Percentiles rank a stretch among this genome's conserved stretches.
phyloP scores from a whole-genome alignment of 345 rosid species.

The Combretum micranthum region DNA sequence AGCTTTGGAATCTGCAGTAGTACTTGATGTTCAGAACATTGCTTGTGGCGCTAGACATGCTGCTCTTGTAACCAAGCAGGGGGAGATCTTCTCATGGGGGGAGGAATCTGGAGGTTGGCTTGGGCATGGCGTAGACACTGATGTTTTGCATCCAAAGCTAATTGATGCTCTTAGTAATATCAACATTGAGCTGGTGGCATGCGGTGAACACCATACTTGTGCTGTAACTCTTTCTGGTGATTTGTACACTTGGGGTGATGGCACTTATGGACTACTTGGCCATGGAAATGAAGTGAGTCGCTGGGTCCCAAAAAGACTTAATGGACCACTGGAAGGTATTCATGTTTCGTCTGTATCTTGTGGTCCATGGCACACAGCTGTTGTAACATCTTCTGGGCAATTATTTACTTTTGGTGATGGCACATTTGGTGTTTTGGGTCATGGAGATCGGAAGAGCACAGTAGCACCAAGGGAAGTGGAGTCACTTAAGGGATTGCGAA shows the following conservation, averaged over 20 bases:
- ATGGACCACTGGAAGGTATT: slow-evolving; percentile 72
- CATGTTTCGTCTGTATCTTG: slow-evolving; percentile 73
- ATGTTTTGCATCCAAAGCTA: slow-evolving; percentile 65
- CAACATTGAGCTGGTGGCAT: slow-evolving; percentile 64
- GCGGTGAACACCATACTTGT: slow-evolving; percentile 74
- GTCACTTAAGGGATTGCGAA: slow-evolving; percentile 69
- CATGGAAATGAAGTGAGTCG: slow-evolving; percentile 75
- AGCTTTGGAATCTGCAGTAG: slow-evolving; percentile 67
- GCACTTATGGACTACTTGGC: slow-evolving; percentile 70
- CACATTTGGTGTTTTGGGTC: slow-evolving; percentile 76
- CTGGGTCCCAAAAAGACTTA: slow-evolving; percentile 71
- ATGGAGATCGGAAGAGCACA: slow-evolving; percentile 57
- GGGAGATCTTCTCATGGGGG: slow-evolving; percentile 77
- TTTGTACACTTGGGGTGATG: slow-evolving; percentile 77
- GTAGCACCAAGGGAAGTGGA: slow-evolving; percentile 73
- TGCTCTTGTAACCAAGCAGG: slow-evolving; percentile 70
- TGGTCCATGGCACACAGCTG: slow-evolving; percentile 89
- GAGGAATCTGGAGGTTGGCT: slow-evolving; percentile 80
- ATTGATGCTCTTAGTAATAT: slow-evolving; percentile 53
- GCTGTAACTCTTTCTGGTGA: slow-evolving; percentile 87
- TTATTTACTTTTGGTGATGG: slow-evolving; percentile 80
- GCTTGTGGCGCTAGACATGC: slow-evolving; percentile 75
- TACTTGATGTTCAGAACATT: slow-evolving; percentile 70
- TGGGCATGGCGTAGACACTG: slow-evolving; percentile 80
- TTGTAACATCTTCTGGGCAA: slow-evolving; percentile 69